Evolutionary conservation across 805 yeast species (phyloP).

Genomic region (Lipomyces chichibuensis): DNA sequence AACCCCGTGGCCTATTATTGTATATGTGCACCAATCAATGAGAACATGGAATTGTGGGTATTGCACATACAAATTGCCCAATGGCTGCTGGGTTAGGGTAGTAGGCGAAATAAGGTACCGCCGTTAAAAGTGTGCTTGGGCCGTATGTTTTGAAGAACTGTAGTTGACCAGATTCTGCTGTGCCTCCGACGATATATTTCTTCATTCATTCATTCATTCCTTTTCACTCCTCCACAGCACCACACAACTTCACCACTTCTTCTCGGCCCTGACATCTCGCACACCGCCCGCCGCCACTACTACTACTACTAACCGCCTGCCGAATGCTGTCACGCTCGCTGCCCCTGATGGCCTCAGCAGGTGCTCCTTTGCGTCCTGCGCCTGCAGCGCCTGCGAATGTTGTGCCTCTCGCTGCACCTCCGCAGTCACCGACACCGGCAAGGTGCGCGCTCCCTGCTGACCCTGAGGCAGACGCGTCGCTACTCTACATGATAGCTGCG

Average conservation of each 20-base stretch:
- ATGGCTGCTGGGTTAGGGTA: no score
- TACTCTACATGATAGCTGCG: conserved; percentile 3
- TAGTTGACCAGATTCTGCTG: no score
- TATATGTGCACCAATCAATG: no score
- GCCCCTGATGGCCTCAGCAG: neutral
- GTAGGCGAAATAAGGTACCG: no score
- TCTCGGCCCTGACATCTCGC: neutral
- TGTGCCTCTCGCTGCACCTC: neutral
- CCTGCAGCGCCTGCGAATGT: neutral
- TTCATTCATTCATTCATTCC: neutral
- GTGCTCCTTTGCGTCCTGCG: neutral
- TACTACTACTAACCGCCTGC: neutral
- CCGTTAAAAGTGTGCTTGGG: no score
- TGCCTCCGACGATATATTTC: no score
- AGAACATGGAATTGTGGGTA: no score
- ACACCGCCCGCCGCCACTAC: neutral
- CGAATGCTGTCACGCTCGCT: neutral
- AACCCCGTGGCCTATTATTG: no score
- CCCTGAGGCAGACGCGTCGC: neutral
- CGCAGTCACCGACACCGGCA: conserved; percentile 3
- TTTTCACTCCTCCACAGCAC: neutral
- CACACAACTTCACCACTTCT: neutral
- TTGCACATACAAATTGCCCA: no score
- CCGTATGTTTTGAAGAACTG: no score
- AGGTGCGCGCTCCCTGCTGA: conserved; percentile 1